A percentile compares a stretch with the other conserved stretches of the same genome.
Evolutionary conservation across 2,329 filamentous ascomycete species (phyloP).

Genomic region (Sclerotinia nivalis): DNA sequence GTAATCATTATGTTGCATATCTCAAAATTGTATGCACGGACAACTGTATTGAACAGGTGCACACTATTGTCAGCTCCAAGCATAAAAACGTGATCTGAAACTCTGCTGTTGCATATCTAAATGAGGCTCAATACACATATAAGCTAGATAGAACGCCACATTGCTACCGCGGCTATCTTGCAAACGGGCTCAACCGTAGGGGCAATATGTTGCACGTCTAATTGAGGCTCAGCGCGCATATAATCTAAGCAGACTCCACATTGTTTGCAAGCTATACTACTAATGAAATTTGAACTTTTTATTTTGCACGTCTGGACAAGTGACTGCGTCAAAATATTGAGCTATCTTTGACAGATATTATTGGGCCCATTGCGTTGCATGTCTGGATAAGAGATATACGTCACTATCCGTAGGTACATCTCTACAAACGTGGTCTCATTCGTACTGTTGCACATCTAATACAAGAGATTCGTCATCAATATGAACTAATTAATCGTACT

Average conservation of each 20-base stretch:
- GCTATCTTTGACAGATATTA: neutral
- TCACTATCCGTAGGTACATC: no score
- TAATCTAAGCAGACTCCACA: no score
- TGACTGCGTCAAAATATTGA: neutral
- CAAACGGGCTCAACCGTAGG: neutral
- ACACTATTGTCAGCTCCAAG: no score
- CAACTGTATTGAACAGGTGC: no score
- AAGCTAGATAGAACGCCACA: neutral
- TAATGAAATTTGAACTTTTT: neutral
- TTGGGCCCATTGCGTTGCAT: neutral
- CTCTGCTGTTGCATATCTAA: neutral
- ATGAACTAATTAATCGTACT: neutral
- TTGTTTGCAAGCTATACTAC: neutral
- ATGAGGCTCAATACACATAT: neutral
- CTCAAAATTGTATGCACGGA: no score
- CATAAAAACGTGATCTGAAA: no score
- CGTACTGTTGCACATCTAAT: no score
- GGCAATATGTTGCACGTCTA: neutral
- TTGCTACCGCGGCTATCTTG: neutral
- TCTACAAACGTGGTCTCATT: no score
- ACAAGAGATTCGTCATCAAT: no score
- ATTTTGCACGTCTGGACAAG: neutral
- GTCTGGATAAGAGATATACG: neutral
- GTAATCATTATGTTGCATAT: no score
- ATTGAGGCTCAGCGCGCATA: neutral